Base-by-base conservation (phyloP, 352 stramenopile species). In the Lagenidium sp. region DNA sequence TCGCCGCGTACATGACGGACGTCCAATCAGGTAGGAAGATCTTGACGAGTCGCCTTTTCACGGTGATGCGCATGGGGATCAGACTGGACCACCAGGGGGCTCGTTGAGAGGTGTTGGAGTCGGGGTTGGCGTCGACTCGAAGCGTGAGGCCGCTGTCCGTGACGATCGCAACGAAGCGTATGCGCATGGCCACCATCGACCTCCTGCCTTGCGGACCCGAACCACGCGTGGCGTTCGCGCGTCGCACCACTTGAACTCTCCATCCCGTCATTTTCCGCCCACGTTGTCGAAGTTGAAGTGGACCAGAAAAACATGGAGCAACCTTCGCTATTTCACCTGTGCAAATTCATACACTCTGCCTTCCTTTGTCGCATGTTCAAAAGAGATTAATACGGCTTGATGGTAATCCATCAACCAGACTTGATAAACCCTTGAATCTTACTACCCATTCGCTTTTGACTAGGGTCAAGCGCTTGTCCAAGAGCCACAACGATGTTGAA, bases 401-500 rank as follows among this genome's bases (percentile, higher is more conserved):
- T n/a, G n/a, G n/a, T n/a, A n/a, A n/a, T n/a, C n/a, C n/a, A n/a
- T n/a, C n/a, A n/a, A n/a, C n/a, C n/a, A n/a, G n/a, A n/a, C n/a
- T n/a, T n/a, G n/a, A n/a, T n/a, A n/a, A n/a, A n/a, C n/a, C n/a
- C n/a, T n/a, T n/a, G n/a, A n/a, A n/a, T n/a, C n/a, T n/a, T n/a
- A n/a, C n/a, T n/a, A n/a, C n/a, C n/a, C n/a, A n/a, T n/a, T n/a
- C n/a, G n/a, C n/a, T n/a, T n/a, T n/a, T n/a, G n/a, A n/a, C n/a
- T n/a, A n/a, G n/a, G n/a, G n/a, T n/a, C n/a, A n/a, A n/a, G n/a
- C n/a, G n/a, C n/a, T n/a, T n/a, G n/a, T n/a, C n/a, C n/a, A n/a
- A n/a, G n/a, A n/a, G n/a, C n/a, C n/a, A n/a, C n/a, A n/a, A 40
- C 24, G n/a, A 39, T 36, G 51, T 60, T 57, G 50, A 57, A 57